Base-by-base conservation (phyloP, 2,329 filamentous ascomycete genomes). In the Microascus cirrosus region DNA sequence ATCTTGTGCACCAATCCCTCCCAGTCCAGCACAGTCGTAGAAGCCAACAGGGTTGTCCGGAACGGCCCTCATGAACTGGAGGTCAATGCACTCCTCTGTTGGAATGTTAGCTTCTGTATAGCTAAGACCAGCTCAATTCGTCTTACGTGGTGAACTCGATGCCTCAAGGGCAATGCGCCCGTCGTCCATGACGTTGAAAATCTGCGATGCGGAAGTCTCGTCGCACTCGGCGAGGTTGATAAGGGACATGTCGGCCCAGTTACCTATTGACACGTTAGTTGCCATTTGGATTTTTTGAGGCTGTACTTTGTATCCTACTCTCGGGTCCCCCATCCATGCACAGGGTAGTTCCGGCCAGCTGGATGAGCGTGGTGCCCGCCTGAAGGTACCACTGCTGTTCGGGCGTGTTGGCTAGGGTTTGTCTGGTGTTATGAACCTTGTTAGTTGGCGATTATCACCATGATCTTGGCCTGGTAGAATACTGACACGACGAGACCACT, bases 351-450 rank as follows among this genome's bases (percentile, higher is more conserved):
- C 64, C 62, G 0, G 66, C 70, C 20, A 50, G 20, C 24, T 72
- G 64, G 61, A 73, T 71, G 61, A 67, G 70, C 53, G 65, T 68
- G 48, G 59, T 61, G 58, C 68, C 69, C 24, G 61, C 60, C 60
- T 69, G 68, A 63, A 74, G 57, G 55, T 70, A 71, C 73, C 73
- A 74, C 59, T 73, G 71, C 62, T 74, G 73, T 60, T 72, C 70
- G 1, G 69, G 62, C 60, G 64, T 69, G 60, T 63, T 62, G 52
- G 60, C 64, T 28, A 58, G 65, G 1, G 68, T 70, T 13, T 50
- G 45, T 8, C 45, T 50, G 11, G 6, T 4, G 22, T 20, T 2
- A 20, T 22, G 5, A 24, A 50, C 7, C 3, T 11, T 20, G n/a
- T 22, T 24, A 22, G 3, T 24, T 24, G 13, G 45, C 45, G 45